These are phyloP conservation scores for Bassia scoparia DNA, from an alignment of 148 eudicot genomes.

Conservation along the genomic window DNA sequence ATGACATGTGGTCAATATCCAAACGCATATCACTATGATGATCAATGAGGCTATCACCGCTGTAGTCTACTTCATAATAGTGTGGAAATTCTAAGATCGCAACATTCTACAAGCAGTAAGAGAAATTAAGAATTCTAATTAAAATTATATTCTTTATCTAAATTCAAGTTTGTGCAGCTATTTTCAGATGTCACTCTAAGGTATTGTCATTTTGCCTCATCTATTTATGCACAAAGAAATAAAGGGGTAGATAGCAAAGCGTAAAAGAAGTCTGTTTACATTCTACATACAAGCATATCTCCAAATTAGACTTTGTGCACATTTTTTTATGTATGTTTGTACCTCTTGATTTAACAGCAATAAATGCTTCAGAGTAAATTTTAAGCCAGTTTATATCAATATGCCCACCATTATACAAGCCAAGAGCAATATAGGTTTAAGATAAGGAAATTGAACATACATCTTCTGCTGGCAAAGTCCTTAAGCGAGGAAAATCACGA, in stretches of 20 bases:
- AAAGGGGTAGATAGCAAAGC: background rate
- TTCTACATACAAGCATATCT: background rate
- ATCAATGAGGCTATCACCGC: constrained; percentile 48
- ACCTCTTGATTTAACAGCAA: background rate
- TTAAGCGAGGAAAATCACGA: constrained; percentile 64
- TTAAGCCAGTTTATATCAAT: background rate
- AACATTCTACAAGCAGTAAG: constrained; percentile 50
- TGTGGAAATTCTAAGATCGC: constrained; percentile 71
- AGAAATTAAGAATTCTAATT: background rate
- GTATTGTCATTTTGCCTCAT: background rate
- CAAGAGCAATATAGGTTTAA: background rate
- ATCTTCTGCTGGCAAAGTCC: constrained; percentile 71
- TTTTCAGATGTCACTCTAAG: background rate
- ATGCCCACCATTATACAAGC: constrained; percentile 1
- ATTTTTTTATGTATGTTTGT: too few species aligned
- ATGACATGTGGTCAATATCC: constrained; percentile 95
- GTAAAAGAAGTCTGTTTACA: background rate
- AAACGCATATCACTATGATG: constrained; percentile 87
- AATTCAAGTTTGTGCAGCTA: background rate
- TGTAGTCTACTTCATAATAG: constrained; percentile 48
- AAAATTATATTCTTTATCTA: constrained; percentile 7
- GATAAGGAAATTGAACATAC: constrained; percentile 37
- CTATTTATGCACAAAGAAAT: background rate
- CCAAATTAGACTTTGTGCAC: background rate
- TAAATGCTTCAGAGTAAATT: too few species aligned